A percentile compares a stretch with the other conserved stretches of the same genome.
Conservation (phyloP, 2,329 filamentous ascomycete genomes). For the Trichophyton mentagrophytes region DNA sequence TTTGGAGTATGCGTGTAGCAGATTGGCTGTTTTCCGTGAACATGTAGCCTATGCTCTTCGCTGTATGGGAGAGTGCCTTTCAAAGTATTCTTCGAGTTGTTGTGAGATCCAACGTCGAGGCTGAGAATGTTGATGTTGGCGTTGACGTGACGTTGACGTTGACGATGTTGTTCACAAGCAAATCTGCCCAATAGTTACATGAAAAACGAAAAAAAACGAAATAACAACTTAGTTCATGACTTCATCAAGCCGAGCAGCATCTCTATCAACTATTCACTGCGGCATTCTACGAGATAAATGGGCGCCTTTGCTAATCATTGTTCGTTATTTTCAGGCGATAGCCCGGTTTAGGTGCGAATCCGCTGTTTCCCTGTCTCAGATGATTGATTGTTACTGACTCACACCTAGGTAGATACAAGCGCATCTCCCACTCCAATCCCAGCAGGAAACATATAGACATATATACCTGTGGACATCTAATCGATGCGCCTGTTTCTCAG, state of each 20-base stretch:
- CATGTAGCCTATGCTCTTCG: background rate
- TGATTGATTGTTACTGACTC: background rate
- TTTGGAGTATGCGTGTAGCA: conserved; percentile 3
- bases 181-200: background rate
- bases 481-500: background rate
- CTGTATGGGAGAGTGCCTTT: background rate
- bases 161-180: background rate
- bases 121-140: background rate
- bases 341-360: background rate
- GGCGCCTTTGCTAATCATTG: background rate
- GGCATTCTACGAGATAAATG: background rate
- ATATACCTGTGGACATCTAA: background rate
- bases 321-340: background rate
- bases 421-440: background rate
- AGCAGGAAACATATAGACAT: background rate
- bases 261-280: background rate
- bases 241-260: background rate
- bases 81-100: background rate
- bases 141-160: too few species aligned
- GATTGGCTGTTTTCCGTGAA: conserved; percentile 4
- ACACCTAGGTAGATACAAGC: background rate
- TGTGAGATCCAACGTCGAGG: background rate
- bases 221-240: background rate
- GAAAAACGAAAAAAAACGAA: too few species aligned
- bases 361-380: background rate